These are phyloP conservation scores for Mikania micrantha DNA, from an alignment of 129 eudicot species.

Conservation along the genomic window DNA sequence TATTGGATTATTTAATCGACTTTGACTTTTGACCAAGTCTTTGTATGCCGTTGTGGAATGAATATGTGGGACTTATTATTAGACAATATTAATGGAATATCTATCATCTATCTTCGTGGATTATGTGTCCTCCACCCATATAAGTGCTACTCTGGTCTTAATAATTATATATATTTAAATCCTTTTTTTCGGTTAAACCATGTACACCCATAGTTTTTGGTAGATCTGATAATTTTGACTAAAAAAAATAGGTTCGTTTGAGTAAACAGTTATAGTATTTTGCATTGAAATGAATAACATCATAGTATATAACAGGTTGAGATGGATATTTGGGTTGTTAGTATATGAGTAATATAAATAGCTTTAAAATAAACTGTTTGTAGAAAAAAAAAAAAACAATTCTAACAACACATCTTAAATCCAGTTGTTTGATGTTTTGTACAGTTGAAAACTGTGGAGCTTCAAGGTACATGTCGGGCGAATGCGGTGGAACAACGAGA, in stretches of 20 bases:
- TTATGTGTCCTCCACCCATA: conserved; percentile 27
- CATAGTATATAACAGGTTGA: too few species aligned
- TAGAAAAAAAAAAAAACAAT: neutral
- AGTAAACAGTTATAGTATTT: too few species aligned
- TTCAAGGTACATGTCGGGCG: conserved; percentile 37
- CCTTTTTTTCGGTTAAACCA: too few species aligned
- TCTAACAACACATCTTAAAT: neutral
- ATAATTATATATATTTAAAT: neutral
- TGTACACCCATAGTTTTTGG: too few species aligned
- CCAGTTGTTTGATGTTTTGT: neutral
- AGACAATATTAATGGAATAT: conserved; percentile 7
- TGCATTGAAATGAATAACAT: too few species aligned
- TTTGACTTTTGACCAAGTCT: conserved; percentile 32
- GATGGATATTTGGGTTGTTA: too few species aligned
- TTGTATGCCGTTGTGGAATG: conserved; percentile 15
- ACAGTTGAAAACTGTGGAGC: conserved; percentile 38
- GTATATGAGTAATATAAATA: too few species aligned
- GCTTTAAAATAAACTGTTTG: too few species aligned
- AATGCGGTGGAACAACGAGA: conserved; percentile 54
- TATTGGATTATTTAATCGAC: conserved; percentile 3
- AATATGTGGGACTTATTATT: conserved; percentile 10
- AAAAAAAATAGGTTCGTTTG: too few species aligned
- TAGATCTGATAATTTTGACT: too few species aligned
- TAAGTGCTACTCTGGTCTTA: conserved; percentile 12
- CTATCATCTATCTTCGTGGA: conserved; percentile 2